A percentile compares a stretch with the other conserved stretches of the same genome.
These are phyloP conservation scores for Discostella stelligeroides DNA, from an alignment of 108 stramenopile genomes.

Conservation along the genomic window DNA sequence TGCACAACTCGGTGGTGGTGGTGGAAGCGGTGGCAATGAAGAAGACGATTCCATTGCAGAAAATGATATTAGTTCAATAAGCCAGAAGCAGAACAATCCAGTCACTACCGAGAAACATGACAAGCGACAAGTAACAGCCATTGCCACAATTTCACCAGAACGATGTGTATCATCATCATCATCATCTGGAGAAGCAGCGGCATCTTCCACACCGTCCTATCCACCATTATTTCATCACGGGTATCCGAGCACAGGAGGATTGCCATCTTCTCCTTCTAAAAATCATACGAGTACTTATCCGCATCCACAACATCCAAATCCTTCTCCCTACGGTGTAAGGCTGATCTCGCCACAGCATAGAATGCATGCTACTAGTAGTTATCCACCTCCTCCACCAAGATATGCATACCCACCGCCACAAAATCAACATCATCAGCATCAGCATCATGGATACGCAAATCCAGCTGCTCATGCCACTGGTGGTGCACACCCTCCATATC, in stretches of 20 bases:
- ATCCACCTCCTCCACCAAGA: conserved; percentile 5
- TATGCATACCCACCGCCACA: conserved; percentile 10
- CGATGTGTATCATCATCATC: not conserved
- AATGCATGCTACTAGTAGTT: conserved; percentile 17
- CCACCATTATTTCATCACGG: not conserved
- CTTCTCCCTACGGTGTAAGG: not conserved
- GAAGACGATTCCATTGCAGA: no score
- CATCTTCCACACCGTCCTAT: not conserved
- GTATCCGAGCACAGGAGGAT: not conserved
- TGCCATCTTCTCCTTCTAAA: conserved; percentile 6
- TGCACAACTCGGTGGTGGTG: no score
- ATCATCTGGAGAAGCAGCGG: no score
- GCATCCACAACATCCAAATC: no score
- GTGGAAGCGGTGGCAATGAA: no score
- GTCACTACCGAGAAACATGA: not conserved
- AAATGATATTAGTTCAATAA: not conserved
- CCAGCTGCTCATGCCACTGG: no score
- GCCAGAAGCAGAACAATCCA: not conserved
- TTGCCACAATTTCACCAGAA: conserved; percentile 1
- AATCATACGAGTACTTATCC: no score
- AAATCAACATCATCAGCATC: no score
- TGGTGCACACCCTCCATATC: no score
- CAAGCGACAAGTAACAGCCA: not conserved
- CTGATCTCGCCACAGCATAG: conserved; percentile 3
- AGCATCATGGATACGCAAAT: no score